Percentiles rank a stretch among this genome's conserved stretches.
Conservation (phyloP, 768 basidiomycete genomes). For the Saitozyma sp. region DNA sequence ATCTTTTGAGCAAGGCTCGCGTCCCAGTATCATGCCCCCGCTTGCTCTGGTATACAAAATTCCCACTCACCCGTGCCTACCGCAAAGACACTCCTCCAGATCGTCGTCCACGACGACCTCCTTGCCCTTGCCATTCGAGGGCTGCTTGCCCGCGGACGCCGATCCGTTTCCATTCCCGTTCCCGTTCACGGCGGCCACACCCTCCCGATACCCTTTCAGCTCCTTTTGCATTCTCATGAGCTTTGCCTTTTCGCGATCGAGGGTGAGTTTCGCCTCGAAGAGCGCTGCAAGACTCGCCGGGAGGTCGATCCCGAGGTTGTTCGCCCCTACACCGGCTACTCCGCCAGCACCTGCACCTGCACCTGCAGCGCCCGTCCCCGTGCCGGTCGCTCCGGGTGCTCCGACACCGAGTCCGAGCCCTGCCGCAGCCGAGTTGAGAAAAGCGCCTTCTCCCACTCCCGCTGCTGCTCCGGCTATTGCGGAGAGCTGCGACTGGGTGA, state of each 20-base stretch:
- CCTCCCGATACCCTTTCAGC: conserved; percentile 41
- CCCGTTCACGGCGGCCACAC: conserved; percentile 17
- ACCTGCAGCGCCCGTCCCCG: conserved; percentile 7
- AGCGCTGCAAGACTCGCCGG: conserved; percentile 47
- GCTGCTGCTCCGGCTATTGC: conserved; percentile 40
- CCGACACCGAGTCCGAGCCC: conserved; percentile 1
- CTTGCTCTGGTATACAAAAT: background rate
- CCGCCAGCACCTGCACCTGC: conserved; percentile 8
- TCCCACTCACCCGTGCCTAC: conserved; percentile 22
- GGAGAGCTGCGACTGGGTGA: conserved; percentile 34
- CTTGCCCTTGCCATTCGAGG: conserved; percentile 18
- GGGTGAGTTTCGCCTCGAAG: conserved; percentile 47
- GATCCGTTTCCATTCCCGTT: conserved; percentile 14
- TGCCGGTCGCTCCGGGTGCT: conserved; percentile 6
- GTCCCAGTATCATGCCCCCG: too few species aligned
- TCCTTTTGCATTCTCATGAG: conserved; percentile 47
- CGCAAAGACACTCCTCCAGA: conserved; percentile 40
- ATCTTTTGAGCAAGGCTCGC: too few species aligned
- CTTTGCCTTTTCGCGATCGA: conserved; percentile 49
- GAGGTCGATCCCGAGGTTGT: conserved; percentile 29
- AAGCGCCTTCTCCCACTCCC: conserved; percentile 18
- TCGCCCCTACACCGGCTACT: conserved; percentile 1
- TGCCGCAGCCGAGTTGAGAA: too few species aligned
- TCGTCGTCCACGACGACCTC: conserved; percentile 12
- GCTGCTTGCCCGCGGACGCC: background rate